Evolutionary conservation across 768 basidiomycete species (phyloP), one percentile per base, ranked within the genome.

Genomic region (Goffeauzyma gilvescens): DNA sequence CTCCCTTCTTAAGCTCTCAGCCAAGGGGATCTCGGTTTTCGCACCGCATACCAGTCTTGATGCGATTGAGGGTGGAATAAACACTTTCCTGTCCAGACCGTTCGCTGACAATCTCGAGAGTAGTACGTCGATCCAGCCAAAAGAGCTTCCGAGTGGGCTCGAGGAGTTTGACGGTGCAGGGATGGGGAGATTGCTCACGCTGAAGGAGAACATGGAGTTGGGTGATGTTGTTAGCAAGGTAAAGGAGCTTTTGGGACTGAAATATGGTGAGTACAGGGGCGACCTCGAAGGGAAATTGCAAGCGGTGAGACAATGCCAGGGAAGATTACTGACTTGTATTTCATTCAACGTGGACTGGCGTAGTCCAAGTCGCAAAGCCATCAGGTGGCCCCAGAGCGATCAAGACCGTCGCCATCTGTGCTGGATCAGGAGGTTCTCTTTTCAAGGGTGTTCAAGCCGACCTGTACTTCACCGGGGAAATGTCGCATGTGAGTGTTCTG

Each of bases 391-490:
- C 28, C 28, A 30, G n/a, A n/a, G n/a, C n/a, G 44, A 62, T 70
- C 52, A 62, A 49, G 55, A 75, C 75, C 22, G 72, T 93, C 44
- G 87, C 82, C 39, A 78, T 95, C 46, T 93, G 89, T 62, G 87
- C 87, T 26, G 90, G 90, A 26, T 78, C 79, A 22, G 89, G 86
- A 37, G 80, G 74, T 2, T 78, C 78, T 32, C 69, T 89, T 60
- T 71, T 95, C 36, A 62, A 69, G 38, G 77, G 74, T 37, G 69
- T 74, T 28, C 64, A 73, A 34, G 87, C 86, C 28, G 87, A 93
- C 62, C 73, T 87, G 20, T 85, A 81, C 62, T 70, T 87, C 54
- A 95, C 90, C 2, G 90, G 90, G 7, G 86, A 95, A 66, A 82
- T 89, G 81, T 62, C 72, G 15, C 87, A 90, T 64, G 83, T 85